A percentile compares a stretch with the other conserved stretches of the same genome.
Evolutionary conservation across 2,329 filamentous ascomycete genomes (phyloP).

Genomic region (Phialocephala sp.): DNA sequence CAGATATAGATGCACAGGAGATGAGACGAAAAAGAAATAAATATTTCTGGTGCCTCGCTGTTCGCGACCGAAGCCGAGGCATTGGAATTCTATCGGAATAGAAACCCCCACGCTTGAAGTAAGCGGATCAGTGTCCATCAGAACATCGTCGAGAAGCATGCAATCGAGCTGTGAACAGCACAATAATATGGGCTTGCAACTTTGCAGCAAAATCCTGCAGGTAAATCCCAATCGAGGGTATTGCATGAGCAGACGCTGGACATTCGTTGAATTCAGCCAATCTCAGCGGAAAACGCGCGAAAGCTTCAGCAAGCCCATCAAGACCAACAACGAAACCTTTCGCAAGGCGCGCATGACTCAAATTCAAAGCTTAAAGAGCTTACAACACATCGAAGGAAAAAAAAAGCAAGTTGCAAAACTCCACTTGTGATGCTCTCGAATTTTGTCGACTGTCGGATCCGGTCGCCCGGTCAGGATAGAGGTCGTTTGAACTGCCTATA

Average conservation of each 20-base stretch:
- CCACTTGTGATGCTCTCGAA: background rate
- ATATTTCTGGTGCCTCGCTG: background rate
- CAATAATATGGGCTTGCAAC: background rate
- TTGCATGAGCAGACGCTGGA: background rate
- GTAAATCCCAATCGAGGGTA: background rate
- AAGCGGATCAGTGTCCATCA: background rate
- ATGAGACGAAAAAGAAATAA: background rate
- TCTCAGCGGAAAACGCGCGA: background rate
- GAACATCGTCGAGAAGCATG: background rate
- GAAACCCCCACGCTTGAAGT: background rate
- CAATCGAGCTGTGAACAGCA: background rate
- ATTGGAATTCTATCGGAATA: background rate
- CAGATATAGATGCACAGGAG: background rate
- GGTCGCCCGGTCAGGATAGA: background rate
- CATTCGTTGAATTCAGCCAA: background rate
- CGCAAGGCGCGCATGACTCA: background rate
- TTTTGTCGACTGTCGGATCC: background rate
- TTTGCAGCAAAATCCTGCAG: background rate
- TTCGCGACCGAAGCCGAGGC: background rate
- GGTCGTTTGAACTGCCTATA: background rate
- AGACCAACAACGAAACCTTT: background rate
- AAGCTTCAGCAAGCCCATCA: background rate
- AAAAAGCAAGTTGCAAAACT: background rate
- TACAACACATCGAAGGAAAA: background rate
- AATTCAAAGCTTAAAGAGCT: background rate